Conservation (phyloP, 352 stramenopile species). For the Peronosclerospora sorghi region DNA sequence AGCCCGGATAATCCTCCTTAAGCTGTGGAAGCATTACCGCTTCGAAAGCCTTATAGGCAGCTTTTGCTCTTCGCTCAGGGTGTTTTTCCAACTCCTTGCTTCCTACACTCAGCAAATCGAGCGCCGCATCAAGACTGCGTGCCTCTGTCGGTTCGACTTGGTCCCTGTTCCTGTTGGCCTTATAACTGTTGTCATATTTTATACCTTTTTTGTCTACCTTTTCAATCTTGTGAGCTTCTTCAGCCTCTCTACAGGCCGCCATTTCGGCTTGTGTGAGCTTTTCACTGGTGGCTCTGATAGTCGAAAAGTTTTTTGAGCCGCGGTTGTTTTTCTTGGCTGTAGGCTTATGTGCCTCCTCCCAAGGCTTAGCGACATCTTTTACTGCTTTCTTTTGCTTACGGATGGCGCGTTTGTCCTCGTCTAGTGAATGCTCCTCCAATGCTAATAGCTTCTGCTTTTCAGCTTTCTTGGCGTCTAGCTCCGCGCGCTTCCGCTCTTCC, state of each 20-base stretch:
- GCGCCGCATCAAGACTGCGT: conserved; percentile 49
- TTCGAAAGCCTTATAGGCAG: conserved; percentile 73
- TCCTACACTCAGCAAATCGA: conserved; percentile 39
- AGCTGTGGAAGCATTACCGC: conserved; percentile 60
- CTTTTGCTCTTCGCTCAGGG: conserved; percentile 59
- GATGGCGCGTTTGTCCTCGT: conserved; percentile 55
- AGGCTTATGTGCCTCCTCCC: conserved; percentile 57
- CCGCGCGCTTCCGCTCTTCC: conserved; percentile 46
- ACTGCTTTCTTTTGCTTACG: conserved; percentile 59
- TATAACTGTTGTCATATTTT: conserved; percentile 43
- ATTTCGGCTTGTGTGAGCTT: conserved; percentile 56
- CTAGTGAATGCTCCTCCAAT: conserved; percentile 45
- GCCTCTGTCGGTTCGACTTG: conserved; percentile 33
- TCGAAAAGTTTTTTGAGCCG: conserved; percentile 24
- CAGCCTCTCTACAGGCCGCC: conserved; percentile 30
- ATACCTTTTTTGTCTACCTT: conserved; percentile 47
- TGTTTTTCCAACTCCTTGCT: conserved; percentile 51
- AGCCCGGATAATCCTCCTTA: conserved; percentile 51
- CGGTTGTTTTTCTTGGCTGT: conserved; percentile 58
- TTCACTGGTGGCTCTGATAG: conserved; percentile 11
- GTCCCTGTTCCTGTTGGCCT: conserved; percentile 51
- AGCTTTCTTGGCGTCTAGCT: conserved; percentile 58
- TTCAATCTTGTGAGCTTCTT: conserved; percentile 22
- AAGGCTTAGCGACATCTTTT: conserved; percentile 51
- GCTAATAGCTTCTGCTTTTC: conserved; percentile 61